Conservation (phyloP, 2,329 filamentous ascomycete genomes). For the Diaporthe helianthi region DNA sequence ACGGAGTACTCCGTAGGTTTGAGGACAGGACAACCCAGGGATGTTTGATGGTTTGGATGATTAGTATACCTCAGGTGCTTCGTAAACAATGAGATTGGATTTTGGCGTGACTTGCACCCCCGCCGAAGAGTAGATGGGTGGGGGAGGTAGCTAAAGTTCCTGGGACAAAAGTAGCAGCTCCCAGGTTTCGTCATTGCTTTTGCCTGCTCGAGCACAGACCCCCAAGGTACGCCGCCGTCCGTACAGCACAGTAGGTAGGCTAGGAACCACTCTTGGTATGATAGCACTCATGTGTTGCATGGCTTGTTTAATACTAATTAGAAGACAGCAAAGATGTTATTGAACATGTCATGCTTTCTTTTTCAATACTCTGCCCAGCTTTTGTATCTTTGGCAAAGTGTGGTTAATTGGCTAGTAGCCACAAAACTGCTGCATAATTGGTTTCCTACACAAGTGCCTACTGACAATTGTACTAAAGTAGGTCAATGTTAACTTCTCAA, state of each 20-base stretch:
- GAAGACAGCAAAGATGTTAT: no score
- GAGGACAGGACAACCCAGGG: neutral
- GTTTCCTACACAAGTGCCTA: no score
- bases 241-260: no score
- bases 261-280: neutral
- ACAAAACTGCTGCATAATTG: neutral
- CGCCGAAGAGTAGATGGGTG: neutral
- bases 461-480: neutral
- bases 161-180: conserved; percentile 10
- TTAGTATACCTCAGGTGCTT: neutral
- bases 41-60: neutral
- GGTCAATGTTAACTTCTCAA: neutral
- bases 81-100: conserved; percentile 2
- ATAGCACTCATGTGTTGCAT: neutral
- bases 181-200: conserved; percentile 33
- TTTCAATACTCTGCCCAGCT: neutral
- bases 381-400: neutral
- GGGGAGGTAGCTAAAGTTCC: conserved; percentile 1
- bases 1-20: no score
- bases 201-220: conserved; percentile 28
- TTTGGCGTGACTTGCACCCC: neutral
- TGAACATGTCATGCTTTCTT: no score
- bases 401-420: neutral
- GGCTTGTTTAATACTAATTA: neutral
- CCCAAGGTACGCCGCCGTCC: no score